Conservation (phyloP, 1,284 basidiomycete genomes). For the Fomitopsis pinicola region DNA sequence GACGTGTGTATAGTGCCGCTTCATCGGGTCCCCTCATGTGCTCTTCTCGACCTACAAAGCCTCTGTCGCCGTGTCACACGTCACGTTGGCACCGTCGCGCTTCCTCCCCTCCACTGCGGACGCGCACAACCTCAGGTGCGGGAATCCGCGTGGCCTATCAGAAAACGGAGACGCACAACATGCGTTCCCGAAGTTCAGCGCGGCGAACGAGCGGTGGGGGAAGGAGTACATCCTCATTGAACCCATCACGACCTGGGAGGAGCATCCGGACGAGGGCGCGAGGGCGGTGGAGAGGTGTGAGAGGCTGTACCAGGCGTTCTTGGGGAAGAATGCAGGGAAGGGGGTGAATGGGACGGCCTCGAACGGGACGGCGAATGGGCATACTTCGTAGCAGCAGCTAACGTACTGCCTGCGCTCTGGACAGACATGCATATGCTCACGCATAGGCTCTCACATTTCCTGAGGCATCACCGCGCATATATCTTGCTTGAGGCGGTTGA, state of each 20-base stretch:
- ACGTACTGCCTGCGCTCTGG: neutral
- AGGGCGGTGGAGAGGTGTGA: slow-evolving; percentile 55
- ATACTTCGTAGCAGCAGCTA: neutral
- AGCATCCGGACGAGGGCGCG: slow-evolving; percentile 39
- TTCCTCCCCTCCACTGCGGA: slow-evolving; percentile 33
- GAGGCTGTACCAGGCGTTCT: slow-evolving; percentile 34
- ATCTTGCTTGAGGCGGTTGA: no score
- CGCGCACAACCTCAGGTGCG: slow-evolving; percentile 11
- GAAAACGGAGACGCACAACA: neutral
- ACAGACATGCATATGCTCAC: neutral
- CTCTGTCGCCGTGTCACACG: slow-evolving; percentile 60
- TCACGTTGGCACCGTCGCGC: slow-evolving; percentile 50
- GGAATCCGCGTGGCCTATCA: neutral
- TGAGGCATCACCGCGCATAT: no score
- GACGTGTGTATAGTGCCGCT: slow-evolving; percentile 47
- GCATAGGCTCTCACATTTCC: no score
- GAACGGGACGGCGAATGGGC: neutral
- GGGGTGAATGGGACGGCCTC: neutral
- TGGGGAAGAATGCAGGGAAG: slow-evolving; percentile 6
- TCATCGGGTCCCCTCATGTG: slow-evolving; percentile 62
- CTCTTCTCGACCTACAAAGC: slow-evolving; percentile 56
- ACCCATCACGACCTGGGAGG: slow-evolving; percentile 48
- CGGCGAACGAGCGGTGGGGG: slow-evolving; percentile 55
- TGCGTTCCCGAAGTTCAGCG: slow-evolving; percentile 42
- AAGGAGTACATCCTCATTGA: slow-evolving; percentile 43